Base-by-base conservation (phyloP, 2,329 filamentous ascomycete species). In the Neopestalotiopsis sp. region DNA sequence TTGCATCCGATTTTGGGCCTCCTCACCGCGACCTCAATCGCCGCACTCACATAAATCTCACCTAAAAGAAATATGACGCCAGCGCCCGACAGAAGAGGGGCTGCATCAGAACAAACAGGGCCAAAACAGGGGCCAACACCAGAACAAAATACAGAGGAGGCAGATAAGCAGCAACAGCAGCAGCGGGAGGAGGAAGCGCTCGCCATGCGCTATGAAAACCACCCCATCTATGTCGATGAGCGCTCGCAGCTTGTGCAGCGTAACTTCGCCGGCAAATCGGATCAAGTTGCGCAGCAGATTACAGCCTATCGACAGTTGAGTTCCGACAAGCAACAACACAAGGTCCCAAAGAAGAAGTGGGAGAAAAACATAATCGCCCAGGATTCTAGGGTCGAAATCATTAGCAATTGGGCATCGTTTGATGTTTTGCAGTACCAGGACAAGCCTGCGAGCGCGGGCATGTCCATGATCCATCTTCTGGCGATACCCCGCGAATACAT, bases 381-480 rank as follows among this genome's bases (percentile, higher is more conserved):
- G n/a, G 59, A 61, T 38, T 12, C 34, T 6, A 10, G n/a, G 17
- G 65, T 67, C 34, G 17, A 63, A 24, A 49, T 67, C 12, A 63
- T 67, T 58, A 63, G 66, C 42, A 67, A 67, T 40, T 63, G 45
- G 38, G 66, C 66, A 20, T 67, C 66, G 17, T 67, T 67, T 38
- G 66, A 67, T 38, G 57, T 67, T 56, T 28, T 62, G 40, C 66
- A 67, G 58, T 67, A 67, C 20, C 66, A 20, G 58, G 56, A 67
- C 34, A 63, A 62, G 40, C 66, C 66, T 28, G 34, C 57, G 24
- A 20, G 56, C 24, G 57, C 66, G 12, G 66, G 66, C 40, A 67
- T 67, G 66, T 67, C 66, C 42, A 67, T 67, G 66, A 28, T 67
- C 12, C 66, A 67, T 38, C 40, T 67, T 14, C 59, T 67, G 24